Evolutionary conservation across 805 yeast species (phyloP).

Genomic region (Scheffersomyces spartinae): DNA sequence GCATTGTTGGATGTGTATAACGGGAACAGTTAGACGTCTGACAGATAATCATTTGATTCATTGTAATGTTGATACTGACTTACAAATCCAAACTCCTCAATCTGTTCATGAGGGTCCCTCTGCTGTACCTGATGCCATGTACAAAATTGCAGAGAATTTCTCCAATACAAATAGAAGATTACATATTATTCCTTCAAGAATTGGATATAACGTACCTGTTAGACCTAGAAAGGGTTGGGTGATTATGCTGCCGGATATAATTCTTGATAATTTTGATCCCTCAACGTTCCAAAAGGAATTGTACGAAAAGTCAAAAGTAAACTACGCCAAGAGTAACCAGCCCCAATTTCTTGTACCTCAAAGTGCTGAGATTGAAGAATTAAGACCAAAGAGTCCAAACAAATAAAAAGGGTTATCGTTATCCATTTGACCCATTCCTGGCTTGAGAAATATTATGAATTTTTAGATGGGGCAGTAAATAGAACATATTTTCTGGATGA

Average conservation of each 20-base stretch:
- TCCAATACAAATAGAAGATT: conserved; percentile 71
- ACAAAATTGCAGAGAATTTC: conserved; percentile 80
- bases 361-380: conserved; percentile 59
- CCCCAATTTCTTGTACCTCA: conserved; percentile 36
- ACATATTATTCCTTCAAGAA: conserved; percentile 70
- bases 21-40: conserved; percentile 85
- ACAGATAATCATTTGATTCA: conserved; percentile 77
- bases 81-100: conserved; percentile 47
- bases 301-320: conserved; percentile 16
- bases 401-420: neutral
- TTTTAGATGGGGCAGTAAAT: too few species aligned
- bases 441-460: too few species aligned
- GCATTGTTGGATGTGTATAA: conserved; percentile 98
- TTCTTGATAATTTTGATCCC: conserved; percentile 54
- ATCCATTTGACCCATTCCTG: too few species aligned
- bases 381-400: conserved; percentile 76
- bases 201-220: conserved; percentile 55
- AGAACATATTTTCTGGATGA: too few species aligned
- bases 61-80: conserved; percentile 86
- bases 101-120: conserved; percentile 3
- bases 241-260: conserved; percentile 71
- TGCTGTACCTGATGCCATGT: conserved; percentile 57
- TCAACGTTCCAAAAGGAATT: conserved; percentile 19
- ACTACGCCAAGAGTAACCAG: conserved; percentile 7
- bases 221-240: conserved; percentile 84